Base-by-base conservation (phyloP, 768 basidiomycete genomes). In the Leccinum boreale region DNA sequence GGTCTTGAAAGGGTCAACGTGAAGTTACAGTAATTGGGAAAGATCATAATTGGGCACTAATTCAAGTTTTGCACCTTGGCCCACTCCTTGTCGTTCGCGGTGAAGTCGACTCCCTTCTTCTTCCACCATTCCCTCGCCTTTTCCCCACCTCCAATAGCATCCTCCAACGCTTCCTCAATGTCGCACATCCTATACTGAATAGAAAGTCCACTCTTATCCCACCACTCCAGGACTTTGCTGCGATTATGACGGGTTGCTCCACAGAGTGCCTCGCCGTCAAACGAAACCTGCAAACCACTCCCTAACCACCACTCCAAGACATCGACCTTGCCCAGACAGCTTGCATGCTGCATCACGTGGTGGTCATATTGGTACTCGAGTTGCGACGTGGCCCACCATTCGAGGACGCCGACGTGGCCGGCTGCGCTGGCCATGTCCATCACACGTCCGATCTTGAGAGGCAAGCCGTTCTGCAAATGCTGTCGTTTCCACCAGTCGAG, bases 101-200 rank as follows among this genome's bases (percentile, higher is more conserved):
- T 84, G 68, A 93, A 91, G 69, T 94, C 86, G 12, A 93, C 83
- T 4, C 92, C 92, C 67, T 90, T 89, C 59, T 73, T 71, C 68
- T 79, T 82, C 92, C 92, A 94, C 92, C 92, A 94, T 55, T 75
- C 76, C 66, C 89, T 80, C 11, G 86, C 89, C 49, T 77, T 81
- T 59, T 86, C 82, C 12, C 90, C 90, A n/a, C 86, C 87, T 8
- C 87, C 86, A 52, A 91, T 88, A 0, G 89, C 87, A 62, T 94
- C 92, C 69, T 94, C 92, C 64, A 94, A 71, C 3, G 92, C 92
- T 76, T 94, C 92, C 67, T 95, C 92, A 51, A 95, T 85, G 70
- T 95, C 92, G 67, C 92, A 94, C 81, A 92, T 85, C 53, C 93
- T 83, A 72, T 92, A 95, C 65, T 90, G 89, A 57, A 94, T 84